Evolutionary conservation across 768 basidiomycete species (phyloP).

Genomic region (Termitomyces sp.): DNA sequence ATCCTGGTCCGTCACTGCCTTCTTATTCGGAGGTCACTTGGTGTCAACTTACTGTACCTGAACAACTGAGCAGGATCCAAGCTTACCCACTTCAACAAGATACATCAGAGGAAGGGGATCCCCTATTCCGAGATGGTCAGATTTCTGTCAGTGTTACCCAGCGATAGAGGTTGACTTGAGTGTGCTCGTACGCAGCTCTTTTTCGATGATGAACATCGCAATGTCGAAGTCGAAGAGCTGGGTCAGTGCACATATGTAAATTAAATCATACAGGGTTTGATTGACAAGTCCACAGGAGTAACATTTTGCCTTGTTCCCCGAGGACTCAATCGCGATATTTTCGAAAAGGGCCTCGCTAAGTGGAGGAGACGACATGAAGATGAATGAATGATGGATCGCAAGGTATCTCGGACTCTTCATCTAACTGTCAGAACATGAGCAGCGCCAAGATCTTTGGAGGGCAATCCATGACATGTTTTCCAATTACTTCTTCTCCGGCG

Average conservation of each 20-base stretch:
- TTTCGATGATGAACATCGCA: constrained; percentile 69
- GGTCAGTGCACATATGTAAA: constrained; percentile 26
- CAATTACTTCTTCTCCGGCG: neutral
- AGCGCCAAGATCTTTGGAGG: neutral
- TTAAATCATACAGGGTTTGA: neutral
- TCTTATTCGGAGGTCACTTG: neutral
- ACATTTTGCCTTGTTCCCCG: constrained; percentile 69
- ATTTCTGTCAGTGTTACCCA: neutral
- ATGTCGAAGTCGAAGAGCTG: constrained; percentile 55
- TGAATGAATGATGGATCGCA: neutral
- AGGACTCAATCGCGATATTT: constrained; percentile 56
- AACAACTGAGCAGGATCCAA: constrained; percentile 53
- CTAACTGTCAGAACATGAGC: neutral
- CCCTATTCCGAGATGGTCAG: constrained; percentile 75
- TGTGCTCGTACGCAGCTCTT: constrained; percentile 35
- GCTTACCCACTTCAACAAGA: constrained; percentile 68
- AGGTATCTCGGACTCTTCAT: neutral
- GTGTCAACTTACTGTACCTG: neutral
- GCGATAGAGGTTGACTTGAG: neutral
- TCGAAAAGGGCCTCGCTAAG: constrained; percentile 61
- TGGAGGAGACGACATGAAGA: constrained; percentile 55
- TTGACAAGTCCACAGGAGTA: constrained; percentile 46
- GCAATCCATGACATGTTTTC: no score
- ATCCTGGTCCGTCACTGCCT: constrained; percentile 41
- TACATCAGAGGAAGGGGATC: constrained; percentile 70